Evolutionary conservation across 805 yeast genomes (phyloP).

Genomic region (Lipomyces yamanashiensis): DNA sequence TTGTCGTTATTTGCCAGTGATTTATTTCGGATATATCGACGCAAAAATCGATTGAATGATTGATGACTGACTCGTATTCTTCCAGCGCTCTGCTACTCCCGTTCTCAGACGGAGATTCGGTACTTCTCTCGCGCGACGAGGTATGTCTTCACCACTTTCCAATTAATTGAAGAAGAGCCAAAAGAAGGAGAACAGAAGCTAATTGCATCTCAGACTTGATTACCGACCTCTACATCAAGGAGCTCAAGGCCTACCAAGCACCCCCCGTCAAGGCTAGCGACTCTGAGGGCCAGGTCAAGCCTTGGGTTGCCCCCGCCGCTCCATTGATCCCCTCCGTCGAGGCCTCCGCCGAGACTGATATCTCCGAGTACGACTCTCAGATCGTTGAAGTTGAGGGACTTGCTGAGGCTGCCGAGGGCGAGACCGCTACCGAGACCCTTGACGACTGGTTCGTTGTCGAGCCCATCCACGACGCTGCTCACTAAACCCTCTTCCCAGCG

Average conservation of each 20-base stretch:
- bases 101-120: slow-evolving; percentile 32
- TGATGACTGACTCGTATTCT: background rate
- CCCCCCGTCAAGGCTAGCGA: slow-evolving; percentile 72
- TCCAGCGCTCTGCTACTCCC: slow-evolving; percentile 29
- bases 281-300: slow-evolving; percentile 76
- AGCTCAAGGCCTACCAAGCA: slow-evolving; percentile 88
- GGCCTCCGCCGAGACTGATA: slow-evolving; percentile 71
- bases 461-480: slow-evolving; percentile 46
- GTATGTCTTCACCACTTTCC: slow-evolving; percentile 16
- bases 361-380: slow-evolving; percentile 62
- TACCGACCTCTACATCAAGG: slow-evolving; percentile 83
- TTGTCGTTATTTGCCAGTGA: too few species aligned
- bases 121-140: slow-evolving; percentile 32
- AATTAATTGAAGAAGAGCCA: background rate
- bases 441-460: slow-evolving; percentile 51
- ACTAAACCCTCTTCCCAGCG: slow-evolving; percentile 33
- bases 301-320: slow-evolving; percentile 80
- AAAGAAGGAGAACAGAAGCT: slow-evolving; percentile 1
- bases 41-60: background rate
- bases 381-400: slow-evolving; percentile 73
- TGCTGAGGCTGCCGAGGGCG: slow-evolving; percentile 52
- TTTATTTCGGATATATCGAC: background rate
- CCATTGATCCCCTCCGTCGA: slow-evolving; percentile 67
- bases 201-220: slow-evolving; percentile 55
- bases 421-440: slow-evolving; percentile 42